Percentiles rank a stretch among this genome's conserved stretches.
Conservation (phyloP, 805 yeast genomes). For the Yarrowia porcina region DNA sequence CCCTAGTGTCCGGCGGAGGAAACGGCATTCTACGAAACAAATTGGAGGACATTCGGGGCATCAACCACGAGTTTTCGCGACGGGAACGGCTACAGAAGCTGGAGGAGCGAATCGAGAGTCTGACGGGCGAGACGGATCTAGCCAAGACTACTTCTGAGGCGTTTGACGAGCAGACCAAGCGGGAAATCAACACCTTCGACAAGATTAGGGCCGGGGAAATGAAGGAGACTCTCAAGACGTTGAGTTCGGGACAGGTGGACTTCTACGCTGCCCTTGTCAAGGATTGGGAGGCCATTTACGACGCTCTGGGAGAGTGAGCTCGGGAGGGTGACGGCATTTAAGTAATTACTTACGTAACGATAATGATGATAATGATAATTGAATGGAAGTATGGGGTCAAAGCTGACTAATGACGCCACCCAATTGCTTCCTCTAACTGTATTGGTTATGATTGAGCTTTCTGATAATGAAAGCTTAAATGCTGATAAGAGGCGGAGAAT, state of each 20-base stretch:
- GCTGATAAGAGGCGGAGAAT: background rate
- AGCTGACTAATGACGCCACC: background rate
- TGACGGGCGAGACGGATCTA: slow-evolving; percentile 49
- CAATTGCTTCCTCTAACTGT: no score
- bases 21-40: slow-evolving; percentile 54
- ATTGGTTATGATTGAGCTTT: no score
- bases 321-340: background rate
- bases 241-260: slow-evolving; percentile 72
- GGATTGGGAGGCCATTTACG: slow-evolving; percentile 53
- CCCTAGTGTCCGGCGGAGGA: slow-evolving; percentile 50
- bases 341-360: background rate
- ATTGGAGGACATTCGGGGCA: slow-evolving; percentile 60
- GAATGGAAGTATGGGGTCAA: background rate
- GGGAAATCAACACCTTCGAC: slow-evolving; percentile 68
- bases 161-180: slow-evolving; percentile 55
- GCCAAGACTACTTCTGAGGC: slow-evolving; percentile 52
- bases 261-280: slow-evolving; percentile 67
- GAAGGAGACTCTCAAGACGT: slow-evolving; percentile 61
- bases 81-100: slow-evolving; percentile 52
- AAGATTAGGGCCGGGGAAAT: slow-evolving; percentile 74
- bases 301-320: slow-evolving; percentile 5
- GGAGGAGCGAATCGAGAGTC: slow-evolving; percentile 48
- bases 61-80: slow-evolving; percentile 55
- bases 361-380: background rate
- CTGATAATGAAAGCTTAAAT: background rate